Percentiles rank a stretch among this genome's conserved stretches.
phyloP scores from a whole-genome alignment of 2,329 filamentous ascomycete genomes.

The Arthrobotrys musiformis region DNA sequence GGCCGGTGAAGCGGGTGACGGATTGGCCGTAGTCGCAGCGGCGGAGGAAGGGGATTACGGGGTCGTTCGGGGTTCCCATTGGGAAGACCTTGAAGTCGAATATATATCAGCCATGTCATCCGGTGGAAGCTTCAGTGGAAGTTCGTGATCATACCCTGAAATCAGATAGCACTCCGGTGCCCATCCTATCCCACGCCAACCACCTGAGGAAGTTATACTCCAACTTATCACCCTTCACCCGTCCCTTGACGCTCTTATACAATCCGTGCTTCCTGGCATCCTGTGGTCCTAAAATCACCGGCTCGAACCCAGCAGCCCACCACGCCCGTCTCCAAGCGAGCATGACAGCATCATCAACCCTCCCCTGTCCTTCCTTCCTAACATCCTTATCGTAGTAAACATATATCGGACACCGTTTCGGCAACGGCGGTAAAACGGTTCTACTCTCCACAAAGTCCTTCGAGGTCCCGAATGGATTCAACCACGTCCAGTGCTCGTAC shows the following conservation, averaged over 20 bases:
- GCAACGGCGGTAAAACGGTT: constrained; percentile 81
- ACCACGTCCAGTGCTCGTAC: constrained; percentile 91
- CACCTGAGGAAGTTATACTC: constrained; percentile 81
- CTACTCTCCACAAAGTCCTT: constrained; percentile 83
- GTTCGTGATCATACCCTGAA: constrained; percentile 63
- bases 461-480: constrained; percentile 85
- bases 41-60: constrained; percentile 77
- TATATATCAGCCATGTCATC: background rate
- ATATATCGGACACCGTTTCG: constrained; percentile 78
- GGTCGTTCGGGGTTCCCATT: constrained; percentile 80
- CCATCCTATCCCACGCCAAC: constrained; percentile 94
- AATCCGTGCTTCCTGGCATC: constrained; percentile 86
- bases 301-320: constrained; percentile 93
- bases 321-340: constrained; percentile 91
- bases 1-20: constrained; percentile 77
- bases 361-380: constrained; percentile 71
- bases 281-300: constrained; percentile 79
- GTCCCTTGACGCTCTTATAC: constrained; percentile 71
- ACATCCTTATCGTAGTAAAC: constrained; percentile 84
- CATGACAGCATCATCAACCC: constrained; percentile 77
- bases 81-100: constrained; percentile 74
- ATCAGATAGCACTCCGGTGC: constrained; percentile 80
- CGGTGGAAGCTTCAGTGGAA: background rate
- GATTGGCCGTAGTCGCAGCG: constrained; percentile 75
- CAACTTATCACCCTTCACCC: constrained; percentile 66